Evolutionary conservation across 495 filamentous ascomycete species (phyloP).

Genomic region (Neurospora sp.): DNA sequence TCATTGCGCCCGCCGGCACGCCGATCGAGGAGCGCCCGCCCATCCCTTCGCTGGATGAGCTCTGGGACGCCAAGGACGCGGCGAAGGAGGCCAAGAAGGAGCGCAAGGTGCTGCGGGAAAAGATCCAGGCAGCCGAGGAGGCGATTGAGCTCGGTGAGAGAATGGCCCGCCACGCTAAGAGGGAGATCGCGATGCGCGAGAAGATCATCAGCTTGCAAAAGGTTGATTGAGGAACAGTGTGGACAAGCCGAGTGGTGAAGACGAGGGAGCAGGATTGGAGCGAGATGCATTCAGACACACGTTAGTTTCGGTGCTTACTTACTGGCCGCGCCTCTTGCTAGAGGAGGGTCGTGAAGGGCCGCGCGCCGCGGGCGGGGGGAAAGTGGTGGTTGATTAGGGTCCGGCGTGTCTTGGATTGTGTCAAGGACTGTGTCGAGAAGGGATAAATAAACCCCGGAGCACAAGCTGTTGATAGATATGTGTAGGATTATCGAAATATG

Average conservation of each 20-base stretch:
- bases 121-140: background rate
- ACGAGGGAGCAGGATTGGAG: background rate
- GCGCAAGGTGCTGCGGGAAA: constrained; percentile 27
- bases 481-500: background rate
- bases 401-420: background rate
- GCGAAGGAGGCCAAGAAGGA: constrained; percentile 41
- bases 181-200: constrained; percentile 1
- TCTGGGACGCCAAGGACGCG: constrained; percentile 35
- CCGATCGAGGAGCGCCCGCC: constrained; percentile 52
- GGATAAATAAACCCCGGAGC: background rate
- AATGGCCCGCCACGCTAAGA: constrained; percentile 6
- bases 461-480: background rate
- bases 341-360: background rate
- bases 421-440: background rate
- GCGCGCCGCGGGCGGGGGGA: background rate
- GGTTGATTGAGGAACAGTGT: background rate
- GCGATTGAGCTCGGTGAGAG: constrained; percentile 9
- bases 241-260: background rate
- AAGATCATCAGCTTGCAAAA: constrained; percentile 3
- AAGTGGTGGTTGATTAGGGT: background rate
- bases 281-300: background rate
- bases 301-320: background rate
- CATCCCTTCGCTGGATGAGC: constrained; percentile 54
- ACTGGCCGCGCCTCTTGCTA: background rate
- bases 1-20: constrained; percentile 61